A percentile compares a stretch with the other conserved stretches of the same genome.
Evolutionary conservation across 169 alveolate species (phyloP).

Genomic region (Plasmodium berghei): DNA sequence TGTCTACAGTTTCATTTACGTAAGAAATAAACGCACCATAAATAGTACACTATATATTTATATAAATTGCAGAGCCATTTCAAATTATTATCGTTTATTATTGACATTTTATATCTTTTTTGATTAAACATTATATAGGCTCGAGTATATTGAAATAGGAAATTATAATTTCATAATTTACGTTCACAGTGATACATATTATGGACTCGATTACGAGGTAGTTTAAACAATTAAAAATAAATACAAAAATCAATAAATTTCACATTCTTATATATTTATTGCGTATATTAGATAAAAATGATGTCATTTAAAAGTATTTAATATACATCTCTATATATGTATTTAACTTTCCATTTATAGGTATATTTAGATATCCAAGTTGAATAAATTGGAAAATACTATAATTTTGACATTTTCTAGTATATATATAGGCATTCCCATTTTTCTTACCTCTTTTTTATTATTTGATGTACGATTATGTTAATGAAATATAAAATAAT

Average conservation of each 20-base stretch:
- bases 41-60: not conserved
- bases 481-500: too few relatives aligned
- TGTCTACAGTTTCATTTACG: constrained; percentile 46
- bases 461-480: too few relatives aligned
- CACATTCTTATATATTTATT: not conserved
- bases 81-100: constrained; percentile 1
- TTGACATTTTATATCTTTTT: constrained; percentile 9
- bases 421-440: not conserved
- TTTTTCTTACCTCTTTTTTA: not conserved
- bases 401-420: too few relatives aligned
- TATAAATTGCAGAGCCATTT: not conserved
- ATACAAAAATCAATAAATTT: too few relatives aligned
- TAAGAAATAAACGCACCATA: constrained; percentile 10
- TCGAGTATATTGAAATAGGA: constrained; percentile 48
- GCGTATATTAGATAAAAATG: not conserved
- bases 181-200: constrained; percentile 48
- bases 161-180: constrained; percentile 31
- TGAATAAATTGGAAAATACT: constrained; percentile 13
- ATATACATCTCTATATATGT: constrained; percentile 2
- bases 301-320: not conserved
- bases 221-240: constrained; percentile 1
- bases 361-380: constrained; percentile 34
- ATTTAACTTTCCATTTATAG: not conserved
- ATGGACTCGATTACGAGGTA: constrained; percentile 63
- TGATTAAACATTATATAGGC: constrained; percentile 22